A percentile compares a stretch with the other conserved stretches of the same genome.
These are phyloP conservation scores for Ambrosiella beaveri DNA, from an alignment of 2,329 filamentous ascomycete genomes.

Conservation along the genomic window DNA sequence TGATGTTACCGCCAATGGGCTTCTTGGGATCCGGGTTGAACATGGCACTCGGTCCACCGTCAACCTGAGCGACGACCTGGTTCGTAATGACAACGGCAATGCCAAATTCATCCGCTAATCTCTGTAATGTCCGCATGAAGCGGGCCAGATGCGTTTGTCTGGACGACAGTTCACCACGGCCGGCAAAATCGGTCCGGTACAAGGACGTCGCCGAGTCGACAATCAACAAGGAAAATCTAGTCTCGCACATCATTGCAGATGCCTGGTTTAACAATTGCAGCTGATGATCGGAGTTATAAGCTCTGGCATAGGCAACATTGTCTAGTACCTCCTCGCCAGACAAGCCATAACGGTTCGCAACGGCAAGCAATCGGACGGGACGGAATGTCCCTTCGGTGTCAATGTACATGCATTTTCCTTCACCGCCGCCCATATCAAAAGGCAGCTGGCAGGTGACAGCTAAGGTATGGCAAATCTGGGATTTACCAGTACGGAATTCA, in stretches of 20 bases:
- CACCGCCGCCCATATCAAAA: conserved; percentile 96
- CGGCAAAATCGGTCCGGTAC: conserved; percentile 90
- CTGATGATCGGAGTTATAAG: conserved; percentile 97
- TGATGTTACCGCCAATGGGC: conserved; percentile 96
- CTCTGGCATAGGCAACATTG: conserved; percentile 93
- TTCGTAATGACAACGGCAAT: conserved; percentile 98
- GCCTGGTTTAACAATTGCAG: conserved; percentile 88
- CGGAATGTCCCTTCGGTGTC: conserved; percentile 96
- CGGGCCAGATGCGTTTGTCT: conserved; percentile 78
- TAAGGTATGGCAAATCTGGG: conserved; percentile 96
- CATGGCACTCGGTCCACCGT: conserved; percentile 91
- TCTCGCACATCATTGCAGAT: conserved; percentile 98
- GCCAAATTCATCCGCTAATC: conserved; percentile 68
- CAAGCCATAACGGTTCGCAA: conserved; percentile 84
- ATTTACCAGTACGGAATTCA: conserved; percentile 95
- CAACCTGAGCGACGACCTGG: conserved; percentile 94
- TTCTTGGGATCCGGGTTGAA: conserved; percentile 99
- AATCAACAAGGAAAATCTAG: conserved; percentile 83
- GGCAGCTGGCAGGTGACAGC: conserved; percentile 94
- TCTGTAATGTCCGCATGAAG: conserved; percentile 71
- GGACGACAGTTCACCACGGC: conserved; percentile 90
- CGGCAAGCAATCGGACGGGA: conserved; percentile 74
- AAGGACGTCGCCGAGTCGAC: conserved; percentile 92
- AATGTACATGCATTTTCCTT: conserved; percentile 96
- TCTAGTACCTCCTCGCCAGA: conserved; percentile 95